A percentile compares a stretch with the other conserved stretches of the same genome.
phyloP scores from a whole-genome alignment of 371 early-diverging fungal genomes.

The Actinomucor elegans region DNA sequence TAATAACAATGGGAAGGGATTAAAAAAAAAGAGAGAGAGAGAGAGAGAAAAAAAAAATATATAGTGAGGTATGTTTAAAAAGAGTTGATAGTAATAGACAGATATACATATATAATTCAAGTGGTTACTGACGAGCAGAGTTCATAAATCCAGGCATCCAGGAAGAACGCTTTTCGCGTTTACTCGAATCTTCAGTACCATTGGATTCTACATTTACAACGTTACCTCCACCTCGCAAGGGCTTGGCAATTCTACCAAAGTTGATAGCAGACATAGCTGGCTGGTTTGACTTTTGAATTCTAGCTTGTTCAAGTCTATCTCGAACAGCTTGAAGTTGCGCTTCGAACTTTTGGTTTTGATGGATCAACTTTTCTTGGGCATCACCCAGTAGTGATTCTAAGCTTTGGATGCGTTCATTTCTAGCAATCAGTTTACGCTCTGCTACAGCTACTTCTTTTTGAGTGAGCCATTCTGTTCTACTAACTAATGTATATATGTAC shows the following conservation, averaged over 20 bases:
- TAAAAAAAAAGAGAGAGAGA: no score
- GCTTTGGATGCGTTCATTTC: conserved; percentile 90
- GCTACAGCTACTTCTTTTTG: conserved; percentile 85
- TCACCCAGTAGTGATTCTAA: conserved; percentile 83
- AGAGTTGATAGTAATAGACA: no score
- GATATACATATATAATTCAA: no score
- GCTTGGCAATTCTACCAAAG: conserved; percentile 92
- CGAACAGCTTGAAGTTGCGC: conserved; percentile 76
- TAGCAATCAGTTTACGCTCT: conserved; percentile 85
- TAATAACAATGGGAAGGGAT: no score
- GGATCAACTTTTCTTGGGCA: conserved; percentile 66
- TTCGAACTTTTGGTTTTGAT: conserved; percentile 86
- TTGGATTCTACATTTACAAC: conserved; percentile 18
- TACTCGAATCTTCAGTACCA: conserved; percentile 13
- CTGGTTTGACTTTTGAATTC: conserved; percentile 58
- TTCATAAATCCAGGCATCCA: conserved; percentile 42
- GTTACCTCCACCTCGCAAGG: conserved; percentile 81
- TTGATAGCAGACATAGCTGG: conserved; percentile 63
- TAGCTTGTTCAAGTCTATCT: conserved; percentile 78
- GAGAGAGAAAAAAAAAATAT: no score
- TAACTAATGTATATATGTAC: conserved; percentile 63
- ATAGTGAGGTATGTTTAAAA: no score
- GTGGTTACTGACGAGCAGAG: conserved; percentile 7
- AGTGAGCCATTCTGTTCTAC: conserved; percentile 91
- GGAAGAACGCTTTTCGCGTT: conserved; percentile 38